phyloP scores from a whole-genome alignment of 352 stramenopile genomes.

The Phytopythium sindhum region DNA sequence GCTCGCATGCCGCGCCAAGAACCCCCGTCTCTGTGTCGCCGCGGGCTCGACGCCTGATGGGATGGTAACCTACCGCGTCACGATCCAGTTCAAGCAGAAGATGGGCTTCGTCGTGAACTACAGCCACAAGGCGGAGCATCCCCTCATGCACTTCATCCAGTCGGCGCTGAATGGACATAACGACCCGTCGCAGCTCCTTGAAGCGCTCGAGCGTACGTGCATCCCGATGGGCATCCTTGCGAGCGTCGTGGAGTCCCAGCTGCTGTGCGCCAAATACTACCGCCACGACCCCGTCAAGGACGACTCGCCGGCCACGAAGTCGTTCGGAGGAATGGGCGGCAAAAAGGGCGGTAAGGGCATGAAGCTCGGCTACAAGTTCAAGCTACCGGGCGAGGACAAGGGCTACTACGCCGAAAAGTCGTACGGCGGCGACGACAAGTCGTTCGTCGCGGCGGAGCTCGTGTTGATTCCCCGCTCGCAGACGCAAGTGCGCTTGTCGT shows the following conservation, averaged over 20 bases:
- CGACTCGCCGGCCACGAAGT: conserved; percentile 27
- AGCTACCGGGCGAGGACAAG: conserved; percentile 82
- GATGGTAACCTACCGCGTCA: conserved; percentile 74
- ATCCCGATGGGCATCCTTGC: conserved; percentile 82
- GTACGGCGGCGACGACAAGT: conserved; percentile 83
- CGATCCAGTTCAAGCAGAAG: conserved; percentile 86
- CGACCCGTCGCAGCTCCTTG: conserved; percentile 73
- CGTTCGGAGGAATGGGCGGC: conserved; percentile 47
- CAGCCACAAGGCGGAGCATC: conserved; percentile 84
- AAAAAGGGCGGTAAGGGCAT: conserved; percentile 84
- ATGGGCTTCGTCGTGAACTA: conserved; percentile 87
- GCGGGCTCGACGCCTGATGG: conserved; percentile 68
- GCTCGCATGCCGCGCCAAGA: conserved; percentile 65
- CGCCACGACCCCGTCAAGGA: conserved; percentile 61
- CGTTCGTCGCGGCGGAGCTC: conserved; percentile 78
- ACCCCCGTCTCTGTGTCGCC: conserved; percentile 66
- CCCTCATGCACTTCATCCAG: conserved; percentile 85
- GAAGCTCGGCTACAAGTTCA: conserved; percentile 86
- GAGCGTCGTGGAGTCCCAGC: conserved; percentile 78
- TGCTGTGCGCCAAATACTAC: conserved; percentile 84
- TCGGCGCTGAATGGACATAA: conserved; percentile 79
- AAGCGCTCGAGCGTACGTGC: conserved; percentile 79
- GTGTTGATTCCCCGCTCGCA: conserved; percentile 84
- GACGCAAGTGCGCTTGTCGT: conserved; percentile 79
- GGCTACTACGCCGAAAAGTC: conserved; percentile 84